Conservation (phyloP, 2,329 filamentous ascomycete species). For the Penicillium sp. region DNA sequence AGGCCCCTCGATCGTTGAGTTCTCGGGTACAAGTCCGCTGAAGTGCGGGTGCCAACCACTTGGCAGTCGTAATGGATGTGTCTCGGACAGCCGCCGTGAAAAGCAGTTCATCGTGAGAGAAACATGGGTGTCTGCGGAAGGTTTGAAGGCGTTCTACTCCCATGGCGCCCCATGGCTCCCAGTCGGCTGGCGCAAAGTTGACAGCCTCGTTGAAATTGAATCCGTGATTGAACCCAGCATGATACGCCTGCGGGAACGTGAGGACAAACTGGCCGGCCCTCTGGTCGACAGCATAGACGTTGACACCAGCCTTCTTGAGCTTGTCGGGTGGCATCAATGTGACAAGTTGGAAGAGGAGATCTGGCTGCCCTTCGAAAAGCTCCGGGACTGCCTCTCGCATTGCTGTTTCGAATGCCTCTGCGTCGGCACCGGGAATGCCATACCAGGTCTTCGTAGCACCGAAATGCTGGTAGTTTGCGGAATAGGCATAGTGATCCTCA, state of each 20-base stretch:
- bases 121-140: slow-evolving; percentile 90
- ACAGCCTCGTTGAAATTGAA: slow-evolving; percentile 99
- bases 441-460: slow-evolving; percentile 99
- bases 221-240: slow-evolving; percentile 96
- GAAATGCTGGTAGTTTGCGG: slow-evolving; percentile 97
- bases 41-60: slow-evolving; percentile 88
- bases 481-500: slow-evolving; percentile 97
- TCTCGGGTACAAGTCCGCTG: slow-evolving; percentile 75
- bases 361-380: slow-evolving; percentile 93
- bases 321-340: slow-evolving; percentile 92
- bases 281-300: slow-evolving; percentile 93
- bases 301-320: slow-evolving; percentile 84
- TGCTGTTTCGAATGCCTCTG: slow-evolving; percentile 89
- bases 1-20: slow-evolving; percentile 62
- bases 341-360: slow-evolving; percentile 95
- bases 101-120: slow-evolving; percentile 92
- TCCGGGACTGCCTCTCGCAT: slow-evolving; percentile 96
- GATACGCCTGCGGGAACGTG: slow-evolving; percentile 94
- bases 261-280: slow-evolving; percentile 93
- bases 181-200: slow-evolving; percentile 92
- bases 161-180: slow-evolving; percentile 86
- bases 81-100: slow-evolving; percentile 84
- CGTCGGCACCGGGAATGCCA: slow-evolving; percentile 89
- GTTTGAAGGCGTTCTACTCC: slow-evolving; percentile 82
- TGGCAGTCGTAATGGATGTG: slow-evolving; percentile 81